Conservation (phyloP, 1,139 yeast genomes). For the Diutina neorugosa region DNA sequence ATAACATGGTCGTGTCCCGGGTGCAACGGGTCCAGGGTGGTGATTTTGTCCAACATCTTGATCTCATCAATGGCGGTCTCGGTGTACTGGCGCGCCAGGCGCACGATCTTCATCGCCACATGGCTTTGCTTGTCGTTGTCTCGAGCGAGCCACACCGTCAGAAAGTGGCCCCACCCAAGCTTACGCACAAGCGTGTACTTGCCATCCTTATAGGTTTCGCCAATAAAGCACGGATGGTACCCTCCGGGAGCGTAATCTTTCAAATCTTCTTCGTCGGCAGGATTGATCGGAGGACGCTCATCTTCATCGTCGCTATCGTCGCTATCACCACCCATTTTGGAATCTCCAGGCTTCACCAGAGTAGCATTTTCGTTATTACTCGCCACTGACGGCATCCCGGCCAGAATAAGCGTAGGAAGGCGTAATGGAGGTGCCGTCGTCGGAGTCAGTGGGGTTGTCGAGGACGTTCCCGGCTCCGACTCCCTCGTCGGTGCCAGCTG, state of each 20-base stretch:
- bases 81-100: constrained; percentile 25
- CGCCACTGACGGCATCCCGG: not conserved
- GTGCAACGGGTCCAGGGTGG: constrained; percentile 17
- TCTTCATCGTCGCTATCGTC: constrained; percentile 6
- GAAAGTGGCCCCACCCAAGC: constrained; percentile 41
- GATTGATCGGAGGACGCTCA: constrained; percentile 15
- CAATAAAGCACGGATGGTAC: constrained; percentile 29
- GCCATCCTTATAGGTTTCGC: constrained; percentile 23
- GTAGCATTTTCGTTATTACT: not conserved
- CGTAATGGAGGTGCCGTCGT: not conserved
- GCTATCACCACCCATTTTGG: constrained; percentile 11
- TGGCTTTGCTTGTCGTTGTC: constrained; percentile 22
- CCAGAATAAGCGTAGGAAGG: not conserved
- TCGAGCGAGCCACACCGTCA: constrained; percentile 39
- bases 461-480: not conserved
- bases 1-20: constrained; percentile 30
- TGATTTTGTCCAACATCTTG: constrained; percentile 21
- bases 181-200: constrained; percentile 26
- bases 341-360: not conserved
- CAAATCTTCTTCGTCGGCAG: constrained; percentile 26
- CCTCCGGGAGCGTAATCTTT: constrained; percentile 30
- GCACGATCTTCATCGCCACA: constrained; percentile 32
- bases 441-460: not conserved
- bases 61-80: constrained; percentile 35
- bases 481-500: not conserved